Evolutionary conservation across 2,329 filamentous ascomycete genomes (phyloP), one percentile per base, ranked within the genome.

Genomic region (Cercospora zeae-maydis): DNA sequence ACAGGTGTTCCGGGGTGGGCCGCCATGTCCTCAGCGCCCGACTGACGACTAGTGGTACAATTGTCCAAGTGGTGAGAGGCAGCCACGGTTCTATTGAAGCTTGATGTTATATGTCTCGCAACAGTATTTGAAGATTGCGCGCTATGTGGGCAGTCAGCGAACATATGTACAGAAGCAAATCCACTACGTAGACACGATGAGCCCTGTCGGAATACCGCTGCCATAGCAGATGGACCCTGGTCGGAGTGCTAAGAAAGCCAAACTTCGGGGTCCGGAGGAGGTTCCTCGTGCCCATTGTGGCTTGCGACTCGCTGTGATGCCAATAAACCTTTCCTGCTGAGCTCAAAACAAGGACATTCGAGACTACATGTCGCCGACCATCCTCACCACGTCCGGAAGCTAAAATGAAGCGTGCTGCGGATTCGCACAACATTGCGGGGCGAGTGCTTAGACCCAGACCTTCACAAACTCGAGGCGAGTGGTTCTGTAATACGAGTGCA

Each of bases 11-110:
- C 57, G 30, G 42, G 42, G 21, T 59, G 57, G 16, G 45, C 57
- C 42, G 57, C 33, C 13, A 6, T 39, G 42, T 45, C 57, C 34
- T 52, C 19, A 37, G 30, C 14, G 6, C n/a, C 27, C 5, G 31
- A 52, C 45, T 59, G 57, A 33, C 21, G 31, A 16, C 34, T 27
- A 14, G 30, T 34, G 45, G 31, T 27, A 47, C 16, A 30, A 31
- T 34, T 31, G 6, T 51, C 36, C 21, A 9, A 30, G 7, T 58
- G 39, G 19, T 24, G 27, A 47, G 31, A 36, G 27, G 27, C 27
- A 52, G 45, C 57, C 57, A 59, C 53, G 57, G 57, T 51, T 59
- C 42, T 27, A n/a, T 10, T 37, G 34, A 59, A 59, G 16, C 47
- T 59, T 39, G 54, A 57, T 55, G 19, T 21, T 24, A 27, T 27